A percentile compares a stretch with the other conserved stretches of the same genome.
phyloP scores from a whole-genome alignment of 805 yeast species.

The Zygosaccharomyces siamensis region DNA sequence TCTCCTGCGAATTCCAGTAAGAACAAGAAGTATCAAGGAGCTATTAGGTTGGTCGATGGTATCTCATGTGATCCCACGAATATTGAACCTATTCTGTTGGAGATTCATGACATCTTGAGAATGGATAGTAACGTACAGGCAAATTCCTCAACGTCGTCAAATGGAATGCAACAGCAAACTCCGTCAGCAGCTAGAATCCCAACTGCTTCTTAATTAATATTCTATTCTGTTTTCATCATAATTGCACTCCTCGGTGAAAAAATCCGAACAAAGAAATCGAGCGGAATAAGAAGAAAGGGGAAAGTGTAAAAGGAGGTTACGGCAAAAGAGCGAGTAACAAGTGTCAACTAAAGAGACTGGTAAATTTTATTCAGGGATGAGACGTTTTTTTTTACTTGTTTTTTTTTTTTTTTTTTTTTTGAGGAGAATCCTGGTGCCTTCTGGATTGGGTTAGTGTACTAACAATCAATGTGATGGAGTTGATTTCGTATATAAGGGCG shows the following conservation, averaged over 20 bases:
- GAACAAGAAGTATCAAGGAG: constrained; percentile 12
- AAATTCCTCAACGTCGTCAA: neutral
- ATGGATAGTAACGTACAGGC: constrained; percentile 11
- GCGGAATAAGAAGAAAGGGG: neutral
- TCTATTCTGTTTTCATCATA: neutral
- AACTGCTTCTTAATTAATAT: constrained; percentile 4
- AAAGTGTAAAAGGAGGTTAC: neutral
- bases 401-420: neutral
- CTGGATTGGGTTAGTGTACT: neutral
- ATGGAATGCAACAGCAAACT: constrained; percentile 7
- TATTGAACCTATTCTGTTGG: constrained; percentile 25
- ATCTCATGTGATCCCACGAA: constrained; percentile 32
- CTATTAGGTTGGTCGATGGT: constrained; percentile 29
- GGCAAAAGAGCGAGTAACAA: neutral
- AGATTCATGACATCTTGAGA: constrained; percentile 26
- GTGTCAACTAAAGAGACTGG: neutral
- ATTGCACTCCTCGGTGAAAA: neutral
- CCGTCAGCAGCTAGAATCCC: constrained; percentile 6
- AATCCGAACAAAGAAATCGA: neutral
- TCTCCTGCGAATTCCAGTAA: constrained; percentile 1
- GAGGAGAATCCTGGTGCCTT: neutral
- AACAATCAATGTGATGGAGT: too few relatives aligned
- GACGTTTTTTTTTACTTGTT: neutral
- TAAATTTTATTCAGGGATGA: neutral
- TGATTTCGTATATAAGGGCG: too few relatives aligned